Evolutionary conservation across 345 rosid genomes (phyloP), one percentile per base, ranked within the genome.

Genomic region (Brassica cretica): DNA sequence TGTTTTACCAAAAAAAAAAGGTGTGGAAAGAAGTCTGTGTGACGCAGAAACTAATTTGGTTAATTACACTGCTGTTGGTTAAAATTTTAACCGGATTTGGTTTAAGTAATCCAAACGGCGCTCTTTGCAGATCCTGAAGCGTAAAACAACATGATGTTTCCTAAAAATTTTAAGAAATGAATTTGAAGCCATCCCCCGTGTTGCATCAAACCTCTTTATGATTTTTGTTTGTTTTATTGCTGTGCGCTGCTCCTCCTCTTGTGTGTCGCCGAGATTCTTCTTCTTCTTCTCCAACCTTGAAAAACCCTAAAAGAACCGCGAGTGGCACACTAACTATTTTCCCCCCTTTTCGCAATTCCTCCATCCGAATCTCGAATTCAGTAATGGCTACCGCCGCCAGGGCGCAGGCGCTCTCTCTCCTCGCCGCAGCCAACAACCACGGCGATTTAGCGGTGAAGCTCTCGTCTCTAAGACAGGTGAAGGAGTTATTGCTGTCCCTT

Each of bases 361-460:
- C 15, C 46, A 5, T 56, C 25, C 74, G 49, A 81, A 71, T 80
- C 77, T 77, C 14, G 6, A 55, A 73, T 72, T 25, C 16, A 53
- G 33, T 44, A 56, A 85, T 83, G 86, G 80, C 81, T 82, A 76
- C 81, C 74, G 84, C 87, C 68, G 87, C 87, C 15, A 83, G 87
- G 76, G 90, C 87, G 67, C 97, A 87, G 72, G 91, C 93, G 8
- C 86, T 89, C 59, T 84, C 93, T 63, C 98, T 94, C 75, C 92
- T 92, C 71, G 82, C 89, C 63, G 95, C 97, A 7, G 93, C 93
- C 15, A 88, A 86, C 74, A 85, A 82, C 86, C 98, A 92, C 51
- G 82, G 90, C 73, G 97, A 89, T 85, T 85, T 94, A 85, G 88
- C 91, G 3, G 97, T 92, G 24, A 94, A 89, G 90, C 89, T 94